Conservation (phyloP, 2,329 filamentous ascomycete species). For the Beauveria sp. region DNA sequence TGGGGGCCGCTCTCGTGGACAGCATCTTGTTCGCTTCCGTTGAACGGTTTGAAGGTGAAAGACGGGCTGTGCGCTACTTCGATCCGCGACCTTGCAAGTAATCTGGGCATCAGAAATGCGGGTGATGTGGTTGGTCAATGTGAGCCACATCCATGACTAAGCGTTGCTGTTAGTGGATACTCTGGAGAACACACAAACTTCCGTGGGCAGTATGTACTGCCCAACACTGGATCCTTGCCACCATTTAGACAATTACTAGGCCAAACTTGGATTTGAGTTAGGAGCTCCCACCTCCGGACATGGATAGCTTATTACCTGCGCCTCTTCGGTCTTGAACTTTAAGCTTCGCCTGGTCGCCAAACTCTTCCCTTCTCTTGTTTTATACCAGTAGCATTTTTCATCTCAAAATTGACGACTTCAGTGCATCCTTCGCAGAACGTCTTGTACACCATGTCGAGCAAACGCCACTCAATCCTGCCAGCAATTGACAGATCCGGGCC, state of each 20-base stretch:
- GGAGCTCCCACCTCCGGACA: slow-evolving; percentile 1
- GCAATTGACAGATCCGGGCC: slow-evolving; percentile 45
- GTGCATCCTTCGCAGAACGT: background rate
- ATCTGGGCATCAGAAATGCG: slow-evolving; percentile 31
- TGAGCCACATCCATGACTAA: slow-evolving; percentile 20
- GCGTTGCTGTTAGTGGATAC: slow-evolving; percentile 24
- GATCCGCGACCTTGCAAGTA: slow-evolving; percentile 21
- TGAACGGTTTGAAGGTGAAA: slow-evolving; percentile 22
- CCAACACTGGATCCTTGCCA: background rate
- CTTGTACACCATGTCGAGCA: slow-evolving; percentile 30
- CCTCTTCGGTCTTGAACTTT: background rate
- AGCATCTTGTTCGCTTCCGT: slow-evolving; percentile 33
- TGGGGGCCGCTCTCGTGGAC: slow-evolving; percentile 35
- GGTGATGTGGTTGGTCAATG: slow-evolving; percentile 35
- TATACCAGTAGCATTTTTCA: background rate
- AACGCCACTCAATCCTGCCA: slow-evolving; percentile 50
- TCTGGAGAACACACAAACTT: background rate
- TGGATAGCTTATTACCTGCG: background rate
- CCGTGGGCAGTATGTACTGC: background rate
- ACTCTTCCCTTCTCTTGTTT: background rate
- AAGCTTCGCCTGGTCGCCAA: background rate
- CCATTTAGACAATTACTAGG: background rate
- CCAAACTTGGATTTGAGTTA: background rate
- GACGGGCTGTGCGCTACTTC: slow-evolving; percentile 28
- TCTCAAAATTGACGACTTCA: background rate